Percentiles rank a stretch among this genome's conserved stretches.
Conservation (phyloP, 257 asterid species). For the Osmanthus fragrans region DNA sequence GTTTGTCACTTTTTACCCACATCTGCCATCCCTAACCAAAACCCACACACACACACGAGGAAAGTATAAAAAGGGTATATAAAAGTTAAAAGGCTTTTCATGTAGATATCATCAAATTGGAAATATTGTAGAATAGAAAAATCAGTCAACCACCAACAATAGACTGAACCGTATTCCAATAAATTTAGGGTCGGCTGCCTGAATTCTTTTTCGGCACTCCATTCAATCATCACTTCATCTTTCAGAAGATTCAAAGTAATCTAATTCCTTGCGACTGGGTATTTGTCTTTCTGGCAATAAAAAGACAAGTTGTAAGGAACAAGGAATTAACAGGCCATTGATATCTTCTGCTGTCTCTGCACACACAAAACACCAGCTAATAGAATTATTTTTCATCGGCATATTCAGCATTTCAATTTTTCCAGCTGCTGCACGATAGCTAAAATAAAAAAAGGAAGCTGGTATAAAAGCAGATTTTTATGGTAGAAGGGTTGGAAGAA, state of each 20-base stretch:
- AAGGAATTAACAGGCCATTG: neutral
- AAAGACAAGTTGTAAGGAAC: neutral
- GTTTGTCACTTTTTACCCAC: constrained; percentile 46
- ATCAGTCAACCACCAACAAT: neutral
- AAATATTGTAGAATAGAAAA: neutral
- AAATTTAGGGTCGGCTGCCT: neutral
- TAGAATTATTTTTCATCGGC: neutral
- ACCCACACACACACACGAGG: neutral
- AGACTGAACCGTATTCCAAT: neutral
- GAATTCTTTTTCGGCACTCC: neutral
- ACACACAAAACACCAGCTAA: neutral
- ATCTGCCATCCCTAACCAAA: neutral
- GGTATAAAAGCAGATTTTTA: neutral
- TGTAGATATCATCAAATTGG: neutral
- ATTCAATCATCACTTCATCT: neutral
- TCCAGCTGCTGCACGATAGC: neutral
- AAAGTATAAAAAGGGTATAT: neutral
- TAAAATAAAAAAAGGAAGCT: neutral
- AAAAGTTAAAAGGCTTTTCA: neutral
- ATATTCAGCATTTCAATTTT: neutral
- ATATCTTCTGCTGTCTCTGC: neutral
- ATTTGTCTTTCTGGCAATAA: neutral
- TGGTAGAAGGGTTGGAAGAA: neutral
- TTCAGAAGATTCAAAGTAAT: neutral
- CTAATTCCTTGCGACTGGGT: neutral